phyloP scores from a whole-genome alignment of 768 basidiomycete species.

The Peribolospora baueri region DNA sequence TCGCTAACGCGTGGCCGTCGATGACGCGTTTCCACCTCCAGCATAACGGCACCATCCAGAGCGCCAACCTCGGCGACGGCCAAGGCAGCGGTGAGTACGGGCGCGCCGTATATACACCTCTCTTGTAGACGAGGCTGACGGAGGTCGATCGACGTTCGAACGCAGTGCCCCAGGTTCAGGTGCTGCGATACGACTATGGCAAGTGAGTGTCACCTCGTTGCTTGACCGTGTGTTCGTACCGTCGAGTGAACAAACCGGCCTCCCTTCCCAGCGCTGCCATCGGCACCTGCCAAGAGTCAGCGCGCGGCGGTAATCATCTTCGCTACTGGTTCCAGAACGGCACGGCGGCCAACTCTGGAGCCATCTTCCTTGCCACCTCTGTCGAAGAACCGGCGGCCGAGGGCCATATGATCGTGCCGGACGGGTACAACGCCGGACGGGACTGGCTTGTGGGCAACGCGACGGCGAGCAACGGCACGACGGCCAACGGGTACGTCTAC shows the following conservation, averaged over 20 bases:
- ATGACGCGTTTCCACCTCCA: constrained; percentile 19
- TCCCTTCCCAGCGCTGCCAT: constrained; percentile 24
- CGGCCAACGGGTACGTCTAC: constrained; percentile 48
- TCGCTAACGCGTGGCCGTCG: no score
- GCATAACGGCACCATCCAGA: constrained; percentile 41
- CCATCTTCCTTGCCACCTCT: constrained; percentile 39
- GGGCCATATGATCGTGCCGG: background rate
- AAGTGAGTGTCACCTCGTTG: constrained; percentile 18
- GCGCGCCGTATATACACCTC: background rate
- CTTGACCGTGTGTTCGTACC: no score
- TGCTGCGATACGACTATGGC: constrained; percentile 65
- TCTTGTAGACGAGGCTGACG: background rate
- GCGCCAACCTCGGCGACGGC: constrained; percentile 62
- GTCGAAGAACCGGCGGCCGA: constrained; percentile 11
- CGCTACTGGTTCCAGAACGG: constrained; percentile 75
- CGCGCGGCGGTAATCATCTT: constrained; percentile 66
- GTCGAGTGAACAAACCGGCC: no score
- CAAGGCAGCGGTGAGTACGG: constrained; percentile 35
- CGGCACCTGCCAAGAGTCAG: constrained; percentile 67
- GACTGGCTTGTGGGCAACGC: constrained; percentile 72
- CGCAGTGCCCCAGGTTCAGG: constrained; percentile 53
- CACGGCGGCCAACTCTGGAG: constrained; percentile 27
- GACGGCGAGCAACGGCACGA: constrained; percentile 36
- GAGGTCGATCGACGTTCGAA: background rate
- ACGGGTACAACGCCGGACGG: constrained; percentile 53